A percentile compares a stretch with the other conserved stretches of the same genome.
Evolutionary conservation across 352 stramenopile species (phyloP).

Genomic region (Phytophthora meadii): DNA sequence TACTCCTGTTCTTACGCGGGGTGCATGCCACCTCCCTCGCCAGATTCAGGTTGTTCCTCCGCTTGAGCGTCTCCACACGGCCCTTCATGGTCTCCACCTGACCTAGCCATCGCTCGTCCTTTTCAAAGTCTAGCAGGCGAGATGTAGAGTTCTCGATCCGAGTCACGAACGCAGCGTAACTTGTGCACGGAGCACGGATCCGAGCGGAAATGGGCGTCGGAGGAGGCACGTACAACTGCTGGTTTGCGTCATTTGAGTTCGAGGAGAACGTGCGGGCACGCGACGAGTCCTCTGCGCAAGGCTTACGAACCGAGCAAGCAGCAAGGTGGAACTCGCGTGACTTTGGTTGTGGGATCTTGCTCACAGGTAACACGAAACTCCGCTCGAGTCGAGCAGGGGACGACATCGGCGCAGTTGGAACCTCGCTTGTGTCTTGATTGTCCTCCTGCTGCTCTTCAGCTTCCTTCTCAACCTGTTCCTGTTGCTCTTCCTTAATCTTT

Average conservation of each 20-base stretch:
- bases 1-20: constrained; percentile 35
- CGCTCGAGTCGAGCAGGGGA: constrained; percentile 2
- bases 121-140: constrained; percentile 43
- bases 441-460: constrained; percentile 1
- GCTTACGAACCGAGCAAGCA: constrained; percentile 24
- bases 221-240: constrained; percentile 21
- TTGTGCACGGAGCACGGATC: constrained; percentile 26
- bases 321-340: constrained; percentile 33
- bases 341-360: constrained; percentile 42
- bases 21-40: constrained; percentile 27
- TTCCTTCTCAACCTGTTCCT: not conserved
- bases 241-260: constrained; percentile 9
- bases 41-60: constrained; percentile 28
- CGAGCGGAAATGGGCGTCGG: constrained; percentile 31
- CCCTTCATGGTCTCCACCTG: constrained; percentile 41
- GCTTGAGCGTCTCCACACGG: constrained; percentile 41
- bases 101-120: constrained; percentile 40
- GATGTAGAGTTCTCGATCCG: constrained; percentile 41
- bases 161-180: constrained; percentile 39
- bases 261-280: constrained; percentile 11
- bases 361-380: constrained; percentile 14
- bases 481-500: too few relatives aligned
- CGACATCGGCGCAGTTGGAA: not conserved
- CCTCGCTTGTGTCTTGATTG: constrained; percentile 29
- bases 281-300: not conserved